These are phyloP conservation scores for Eutypella sp. DNA, from an alignment of 2,329 filamentous ascomycete genomes.

Conservation along the genomic window DNA sequence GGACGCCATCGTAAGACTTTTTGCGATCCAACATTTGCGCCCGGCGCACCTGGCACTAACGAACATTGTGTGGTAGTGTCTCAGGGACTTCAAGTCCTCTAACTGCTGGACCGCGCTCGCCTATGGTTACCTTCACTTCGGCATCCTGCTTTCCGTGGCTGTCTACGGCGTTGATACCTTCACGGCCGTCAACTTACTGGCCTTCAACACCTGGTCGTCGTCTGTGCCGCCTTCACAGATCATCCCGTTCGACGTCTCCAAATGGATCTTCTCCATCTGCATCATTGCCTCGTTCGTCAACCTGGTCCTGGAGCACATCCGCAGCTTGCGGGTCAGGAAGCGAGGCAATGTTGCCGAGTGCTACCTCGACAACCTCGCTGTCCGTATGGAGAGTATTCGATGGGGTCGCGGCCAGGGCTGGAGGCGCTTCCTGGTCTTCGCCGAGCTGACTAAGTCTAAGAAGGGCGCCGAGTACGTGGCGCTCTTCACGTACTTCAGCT, in stretches of 20 bases:
- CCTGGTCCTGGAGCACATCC: conserved; percentile 71
- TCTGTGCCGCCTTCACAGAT: conserved; percentile 64
- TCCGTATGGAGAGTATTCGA: conserved; percentile 78
- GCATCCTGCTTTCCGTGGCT: conserved; percentile 70
- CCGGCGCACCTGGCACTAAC: conserved; percentile 2
- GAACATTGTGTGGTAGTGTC: conserved; percentile 30
- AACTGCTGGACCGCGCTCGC: conserved; percentile 74
- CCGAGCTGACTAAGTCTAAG: conserved; percentile 83
- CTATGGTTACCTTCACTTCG: conserved; percentile 80
- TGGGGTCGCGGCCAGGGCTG: conserved; percentile 71
- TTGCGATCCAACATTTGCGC: conserved; percentile 2
- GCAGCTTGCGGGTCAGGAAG: conserved; percentile 74
- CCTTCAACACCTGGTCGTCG: conserved; percentile 84
- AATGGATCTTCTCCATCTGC: conserved; percentile 92
- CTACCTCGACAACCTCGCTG: conserved; percentile 84
- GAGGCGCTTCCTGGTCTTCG: conserved; percentile 87
- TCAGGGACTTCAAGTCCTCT: conserved; percentile 74
- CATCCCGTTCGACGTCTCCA: conserved; percentile 74
- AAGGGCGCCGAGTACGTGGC: conserved; percentile 89
- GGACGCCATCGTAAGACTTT: conserved; percentile 79
- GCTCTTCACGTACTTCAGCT: conserved; percentile 82
- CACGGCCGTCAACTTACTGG: conserved; percentile 85
- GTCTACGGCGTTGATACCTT: conserved; percentile 91
- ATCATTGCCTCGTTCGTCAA: conserved; percentile 89
- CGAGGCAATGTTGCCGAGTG: conserved; percentile 84